Percentiles rank a stretch among this genome's conserved stretches.
phyloP scores from a whole-genome alignment of 192 early-diverging fungal species.

The Podila minutissima region DNA sequence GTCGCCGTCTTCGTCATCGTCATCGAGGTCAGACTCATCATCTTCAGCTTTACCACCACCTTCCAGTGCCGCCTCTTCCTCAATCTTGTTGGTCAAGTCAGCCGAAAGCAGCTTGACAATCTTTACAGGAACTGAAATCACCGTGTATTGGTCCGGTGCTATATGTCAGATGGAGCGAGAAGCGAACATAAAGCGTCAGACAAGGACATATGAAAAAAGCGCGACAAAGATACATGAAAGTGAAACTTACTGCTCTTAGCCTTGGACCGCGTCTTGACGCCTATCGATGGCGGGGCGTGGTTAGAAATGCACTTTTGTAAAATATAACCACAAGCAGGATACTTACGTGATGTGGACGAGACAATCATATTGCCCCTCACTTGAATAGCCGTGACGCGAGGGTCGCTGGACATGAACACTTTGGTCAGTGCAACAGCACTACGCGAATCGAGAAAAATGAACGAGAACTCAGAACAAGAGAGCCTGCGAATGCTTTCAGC shows the following conservation, averaged over 20 bases:
- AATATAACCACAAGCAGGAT: too few relatives aligned
- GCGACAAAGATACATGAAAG: not conserved
- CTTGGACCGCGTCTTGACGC: conserved; percentile 16
- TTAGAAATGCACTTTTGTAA: too few relatives aligned
- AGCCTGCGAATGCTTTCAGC: too few relatives aligned
- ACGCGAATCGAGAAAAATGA: not conserved
- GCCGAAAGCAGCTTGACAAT: conserved; percentile 84
- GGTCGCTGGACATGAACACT: conserved; percentile 71
- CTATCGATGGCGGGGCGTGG: too few relatives aligned
- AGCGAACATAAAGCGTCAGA: too few relatives aligned
- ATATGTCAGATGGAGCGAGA: not conserved
- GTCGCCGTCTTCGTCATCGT: conserved; percentile 57
- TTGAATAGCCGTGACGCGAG: conserved; percentile 66
- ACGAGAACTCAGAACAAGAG: too few relatives aligned
- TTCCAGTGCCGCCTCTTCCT: conserved; percentile 38
- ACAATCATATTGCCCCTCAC: conserved; percentile 85
- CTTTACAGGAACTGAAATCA: conserved; percentile 82
- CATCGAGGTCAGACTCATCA: conserved; percentile 30
- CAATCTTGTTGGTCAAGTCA: conserved; percentile 75
- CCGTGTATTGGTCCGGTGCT: conserved; percentile 82
- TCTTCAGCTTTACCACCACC: conserved; percentile 20
- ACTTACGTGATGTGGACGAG: conserved; percentile 20
- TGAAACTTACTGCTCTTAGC: conserved; percentile 20
- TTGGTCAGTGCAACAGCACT: conserved; percentile 82
- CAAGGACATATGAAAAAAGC: not conserved